Evolutionary conservation across 2,329 filamentous ascomycete genomes (phyloP), one percentile per base, ranked within the genome.

Genomic region (Fusarium compactum): DNA sequence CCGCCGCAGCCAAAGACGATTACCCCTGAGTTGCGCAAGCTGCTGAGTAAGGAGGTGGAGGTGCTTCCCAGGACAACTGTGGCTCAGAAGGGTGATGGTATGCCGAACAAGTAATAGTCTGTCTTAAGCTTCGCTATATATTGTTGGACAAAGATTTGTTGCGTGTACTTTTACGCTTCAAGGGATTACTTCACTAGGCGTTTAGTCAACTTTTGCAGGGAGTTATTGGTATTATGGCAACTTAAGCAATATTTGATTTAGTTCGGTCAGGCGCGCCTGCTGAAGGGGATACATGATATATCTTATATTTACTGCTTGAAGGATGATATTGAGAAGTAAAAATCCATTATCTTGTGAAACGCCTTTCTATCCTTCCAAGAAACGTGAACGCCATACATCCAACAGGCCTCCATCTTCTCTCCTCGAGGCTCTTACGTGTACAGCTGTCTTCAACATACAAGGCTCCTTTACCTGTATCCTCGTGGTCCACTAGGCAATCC

Each of bases 1-100:
- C 72, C 78, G 18, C 66, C 79, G 57, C 72, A 78, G 11, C 77
- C 81, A 44, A 86, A 83, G 75, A 80, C 87, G 16, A 88, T 89
- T 53, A 88, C 86, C 4, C 86, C 87, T 0, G 87, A 89, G 76
- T 76, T 90, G 68, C 82, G 87, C 51, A 83, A 82, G 64, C 74
- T 90, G 43, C 75, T 90, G 43, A 88, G 83, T 69, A 80, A 81
- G 45, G 80, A 83, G 52, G 81, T 86, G 10, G 83, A 84, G 54
- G 76, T 85, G 11, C 76, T 85, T 24, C 80, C 82, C 25, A 76
- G 80, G 40, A 76, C 76, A 43, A 79, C 76, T 15, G 80, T 81
- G 22, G 77, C 77, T 20, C 65, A 79, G 54, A 78, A 79, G 20
- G 78, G 79, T 4, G 80, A 82, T 12, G 80, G 78, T 10, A 79